Percentiles rank a stretch among this genome's conserved stretches.
These are phyloP conservation scores for Sorghum bicolor DNA, from an alignment of 176 grass and related monocot species.

Conservation along the genomic window DNA sequence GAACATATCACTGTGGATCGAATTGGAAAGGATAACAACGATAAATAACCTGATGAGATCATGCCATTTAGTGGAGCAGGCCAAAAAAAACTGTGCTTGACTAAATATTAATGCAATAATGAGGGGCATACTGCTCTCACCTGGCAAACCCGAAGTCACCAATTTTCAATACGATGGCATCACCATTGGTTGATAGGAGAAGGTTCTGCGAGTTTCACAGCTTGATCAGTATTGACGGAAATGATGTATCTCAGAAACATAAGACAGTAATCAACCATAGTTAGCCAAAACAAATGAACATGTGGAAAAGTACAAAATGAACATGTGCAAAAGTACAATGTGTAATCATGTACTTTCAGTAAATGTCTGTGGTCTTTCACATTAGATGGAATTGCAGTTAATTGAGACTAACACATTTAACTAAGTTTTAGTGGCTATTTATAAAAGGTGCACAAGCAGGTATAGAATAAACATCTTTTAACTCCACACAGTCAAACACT, in stretches of 20 bases:
- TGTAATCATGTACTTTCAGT: not conserved
- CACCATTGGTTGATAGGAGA: constrained; percentile 51
- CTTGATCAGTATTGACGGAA: constrained; percentile 20
- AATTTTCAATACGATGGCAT: constrained; percentile 53
- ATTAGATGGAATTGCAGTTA: not conserved
- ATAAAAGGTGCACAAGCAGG: not conserved
- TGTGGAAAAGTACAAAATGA: not conserved
- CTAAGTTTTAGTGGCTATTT: not conserved
- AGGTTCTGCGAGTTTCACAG: constrained; percentile 57
- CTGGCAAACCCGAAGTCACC: constrained; percentile 78
- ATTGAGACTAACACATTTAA: not conserved
- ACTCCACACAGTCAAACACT: not conserved
- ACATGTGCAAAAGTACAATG: not conserved
- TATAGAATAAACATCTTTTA: not conserved
- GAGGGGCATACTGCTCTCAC: constrained; percentile 27
- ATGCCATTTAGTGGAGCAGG: not conserved
- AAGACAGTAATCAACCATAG: not conserved
- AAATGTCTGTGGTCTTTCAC: not conserved
- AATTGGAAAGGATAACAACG: not conserved
- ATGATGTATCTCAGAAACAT: not conserved
- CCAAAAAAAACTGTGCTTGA: not conserved
- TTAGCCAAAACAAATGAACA: constrained; percentile 6
- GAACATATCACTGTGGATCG: not conserved
- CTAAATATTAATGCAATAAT: not conserved
- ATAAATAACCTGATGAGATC: not conserved